A percentile compares a stretch with the other conserved stretches of the same genome.
Evolutionary conservation across 2,329 filamentous ascomycete genomes (phyloP).

Genomic region (Cyclaneusma minus): DNA sequence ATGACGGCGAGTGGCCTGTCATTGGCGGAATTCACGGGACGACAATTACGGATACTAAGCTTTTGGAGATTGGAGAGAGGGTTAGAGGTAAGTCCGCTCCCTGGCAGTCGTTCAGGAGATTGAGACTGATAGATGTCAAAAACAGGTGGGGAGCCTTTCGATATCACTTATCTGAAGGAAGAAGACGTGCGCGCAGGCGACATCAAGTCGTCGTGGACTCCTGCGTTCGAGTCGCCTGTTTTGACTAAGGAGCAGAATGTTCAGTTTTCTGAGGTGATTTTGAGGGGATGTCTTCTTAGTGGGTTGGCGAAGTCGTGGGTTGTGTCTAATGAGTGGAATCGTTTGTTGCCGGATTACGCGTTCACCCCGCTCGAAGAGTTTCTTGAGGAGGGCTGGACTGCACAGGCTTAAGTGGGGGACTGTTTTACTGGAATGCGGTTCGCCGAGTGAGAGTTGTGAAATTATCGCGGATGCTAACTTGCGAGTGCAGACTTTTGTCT

Average conservation of each 20-base stretch:
- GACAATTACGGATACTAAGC: conserved; percentile 11
- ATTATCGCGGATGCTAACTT: no score
- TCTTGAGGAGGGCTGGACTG: conserved; percentile 23
- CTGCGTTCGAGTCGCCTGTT: conserved; percentile 15
- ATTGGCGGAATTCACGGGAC: conserved; percentile 18
- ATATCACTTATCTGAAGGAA: conserved; percentile 6
- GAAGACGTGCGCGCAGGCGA: conserved; percentile 6
- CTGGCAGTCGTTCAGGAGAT: no score
- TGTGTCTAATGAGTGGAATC: conserved; percentile 28
- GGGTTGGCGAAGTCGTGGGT: conserved; percentile 20
- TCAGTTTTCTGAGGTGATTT: conserved; percentile 14
- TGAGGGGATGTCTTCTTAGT: conserved; percentile 21
- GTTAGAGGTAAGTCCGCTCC: conserved; percentile 25
- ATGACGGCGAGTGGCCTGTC: conserved; percentile 17
- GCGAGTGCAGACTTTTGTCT: no score
- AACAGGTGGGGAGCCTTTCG: conserved; percentile 5
- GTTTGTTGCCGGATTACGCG: conserved; percentile 25
- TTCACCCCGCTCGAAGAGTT: conserved; percentile 27
- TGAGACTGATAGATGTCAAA: no score
- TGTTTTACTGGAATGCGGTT: conserved; percentile 53
- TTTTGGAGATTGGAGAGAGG: conserved; percentile 23
- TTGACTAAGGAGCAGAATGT: conserved; percentile 15
- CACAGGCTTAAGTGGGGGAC: conserved; percentile 13
- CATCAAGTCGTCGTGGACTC: conserved; percentile 17
- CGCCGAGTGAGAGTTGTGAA: no score